A percentile compares a stretch with the other conserved stretches of the same genome.
These are phyloP conservation scores for Cyberlindnera mycetangii DNA, from an alignment of 805 yeast species.

Conservation along the genomic window DNA sequence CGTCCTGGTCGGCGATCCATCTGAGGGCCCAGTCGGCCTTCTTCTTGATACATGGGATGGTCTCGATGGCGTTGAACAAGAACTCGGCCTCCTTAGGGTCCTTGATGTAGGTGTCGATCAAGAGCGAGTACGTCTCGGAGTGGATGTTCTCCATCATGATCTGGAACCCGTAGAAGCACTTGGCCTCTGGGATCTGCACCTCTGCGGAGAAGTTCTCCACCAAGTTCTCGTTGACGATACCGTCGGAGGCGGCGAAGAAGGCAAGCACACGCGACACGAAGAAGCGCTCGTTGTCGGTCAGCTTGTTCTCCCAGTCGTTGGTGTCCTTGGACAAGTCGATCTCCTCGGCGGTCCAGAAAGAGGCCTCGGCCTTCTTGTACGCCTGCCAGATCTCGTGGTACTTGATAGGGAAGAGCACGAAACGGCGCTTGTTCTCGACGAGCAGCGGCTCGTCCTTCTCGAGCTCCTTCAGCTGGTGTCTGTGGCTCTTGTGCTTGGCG, in stretches of 20 bases:
- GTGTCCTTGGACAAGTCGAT: slow-evolving; percentile 91
- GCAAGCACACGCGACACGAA: slow-evolving; percentile 93
- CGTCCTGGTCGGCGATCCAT: slow-evolving; percentile 89
- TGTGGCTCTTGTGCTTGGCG: slow-evolving; percentile 60
- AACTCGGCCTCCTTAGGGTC: slow-evolving; percentile 91
- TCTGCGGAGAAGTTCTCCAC: slow-evolving; percentile 97
- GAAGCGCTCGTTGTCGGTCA: slow-evolving; percentile 89
- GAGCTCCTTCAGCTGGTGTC: slow-evolving; percentile 66
- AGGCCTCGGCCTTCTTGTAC: slow-evolving; percentile 98
- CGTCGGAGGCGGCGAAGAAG: slow-evolving; percentile 98
- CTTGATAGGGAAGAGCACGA: slow-evolving; percentile 92
- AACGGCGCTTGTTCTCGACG: slow-evolving; percentile 79
- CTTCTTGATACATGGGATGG: slow-evolving; percentile 92
- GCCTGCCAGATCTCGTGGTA: slow-evolving; percentile 99
- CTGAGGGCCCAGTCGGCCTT: slow-evolving; percentile 99
- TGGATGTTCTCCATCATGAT: slow-evolving; percentile 99
- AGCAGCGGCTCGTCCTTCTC: slow-evolving; percentile 91
- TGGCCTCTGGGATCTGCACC: slow-evolving; percentile 96
- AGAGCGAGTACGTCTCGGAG: slow-evolving; percentile 92
- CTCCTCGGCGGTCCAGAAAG: slow-evolving; percentile 99
- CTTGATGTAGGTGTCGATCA: slow-evolving; percentile 93
- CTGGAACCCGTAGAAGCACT: slow-evolving; percentile 98
- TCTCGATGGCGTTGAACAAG: slow-evolving; percentile 93
- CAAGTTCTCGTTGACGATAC: slow-evolving; percentile 95
- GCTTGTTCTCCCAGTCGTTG: slow-evolving; percentile 86